Evolutionary conservation across 306 rosid genomes (phyloP), one percentile per base, ranked within the genome.

Genomic region (Citrullus amarus): DNA sequence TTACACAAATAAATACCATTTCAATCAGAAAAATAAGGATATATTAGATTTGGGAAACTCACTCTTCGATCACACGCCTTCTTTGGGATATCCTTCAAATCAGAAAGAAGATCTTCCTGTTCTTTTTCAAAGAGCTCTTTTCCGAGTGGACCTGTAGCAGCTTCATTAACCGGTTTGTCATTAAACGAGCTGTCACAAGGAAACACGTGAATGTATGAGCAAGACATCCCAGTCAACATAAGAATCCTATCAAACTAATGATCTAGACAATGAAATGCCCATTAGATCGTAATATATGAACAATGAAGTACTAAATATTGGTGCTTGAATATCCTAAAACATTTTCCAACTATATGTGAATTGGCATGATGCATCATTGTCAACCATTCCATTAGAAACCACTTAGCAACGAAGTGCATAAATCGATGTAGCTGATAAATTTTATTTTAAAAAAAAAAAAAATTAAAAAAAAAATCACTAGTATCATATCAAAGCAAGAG

Each of bases 51-150:
- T 14, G 30, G 56, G 63, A 63, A 76, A 83, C 97, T 90, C 82
- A 95, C 99, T 76, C 87, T 87, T 30, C 98, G 89, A 85, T 95
- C 99, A 77, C 99, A 95, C 16, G 99, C 91, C 76, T 90, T 95
- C 88, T 91, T 95, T 59, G 97, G 99, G 79, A 95, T 86, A 84
- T 95, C 97, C 87, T 92, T 95, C 14, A 95, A 83, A 86, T 90
- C 99, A 67, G 87, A 68, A 65, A 95, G 97, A 88, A 95, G 99
- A 76, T 92, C 91, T 11, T 92, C 96, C 56, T 95, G 99, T 86
- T 95, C 99, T 79, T 80, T 95, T 56, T 86, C 91, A n/a, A 95
- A 95, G 60, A 95, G 93, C 71, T 95, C 97, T 81, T 84, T 87
- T 41, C 97, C 99, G 60, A 95, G 82, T 22, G 89, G 91, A 84